Percentiles rank a stretch among this genome's conserved stretches.
Evolutionary conservation across 2,329 filamentous ascomycete species (phyloP).

Genomic region (Ceratocystis eucalypticola): DNA sequence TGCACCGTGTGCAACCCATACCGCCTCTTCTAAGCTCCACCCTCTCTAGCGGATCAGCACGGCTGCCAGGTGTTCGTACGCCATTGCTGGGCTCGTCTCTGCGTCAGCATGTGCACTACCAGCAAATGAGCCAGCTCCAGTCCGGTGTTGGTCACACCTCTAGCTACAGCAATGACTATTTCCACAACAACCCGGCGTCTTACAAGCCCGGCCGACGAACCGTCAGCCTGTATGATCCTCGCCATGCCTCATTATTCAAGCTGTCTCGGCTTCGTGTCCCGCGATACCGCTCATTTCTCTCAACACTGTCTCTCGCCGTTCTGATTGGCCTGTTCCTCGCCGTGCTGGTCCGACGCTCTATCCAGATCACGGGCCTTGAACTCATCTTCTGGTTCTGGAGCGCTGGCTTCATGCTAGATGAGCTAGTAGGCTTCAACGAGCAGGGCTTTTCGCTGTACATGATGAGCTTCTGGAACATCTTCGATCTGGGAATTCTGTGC

Average conservation of each 20-base stretch:
- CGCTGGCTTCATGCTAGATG: constrained; percentile 90
- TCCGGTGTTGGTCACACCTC: not conserved
- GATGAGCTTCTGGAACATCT: constrained; percentile 96
- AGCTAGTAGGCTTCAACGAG: constrained; percentile 90
- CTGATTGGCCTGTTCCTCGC: constrained; percentile 75
- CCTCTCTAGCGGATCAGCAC: not conserved
- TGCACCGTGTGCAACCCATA: constrained; percentile 48
- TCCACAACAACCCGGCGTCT: constrained; percentile 13
- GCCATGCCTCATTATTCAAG: constrained; percentile 82
- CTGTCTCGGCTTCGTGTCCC: constrained; percentile 81
- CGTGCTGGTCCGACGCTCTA: constrained; percentile 61
- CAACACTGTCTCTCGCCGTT: constrained; percentile 73
- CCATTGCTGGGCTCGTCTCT: constrained; percentile 10
- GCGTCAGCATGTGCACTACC: constrained; percentile 15
- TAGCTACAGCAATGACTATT: constrained; percentile 19
- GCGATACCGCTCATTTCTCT: constrained; percentile 80
- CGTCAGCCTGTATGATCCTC: constrained; percentile 78
- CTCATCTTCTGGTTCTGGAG: constrained; percentile 97
- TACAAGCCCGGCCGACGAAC: constrained; percentile 44
- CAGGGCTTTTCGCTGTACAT: constrained; percentile 93
- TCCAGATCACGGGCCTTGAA: constrained; percentile 71
- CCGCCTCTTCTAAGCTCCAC: constrained; percentile 20
- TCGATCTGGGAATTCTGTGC: constrained; percentile 79
- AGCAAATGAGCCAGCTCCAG: constrained; percentile 1
- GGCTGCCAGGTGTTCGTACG: constrained; percentile 16